phyloP scores from a whole-genome alignment of 495 filamentous ascomycete genomes.

The Neurospora sp. region DNA sequence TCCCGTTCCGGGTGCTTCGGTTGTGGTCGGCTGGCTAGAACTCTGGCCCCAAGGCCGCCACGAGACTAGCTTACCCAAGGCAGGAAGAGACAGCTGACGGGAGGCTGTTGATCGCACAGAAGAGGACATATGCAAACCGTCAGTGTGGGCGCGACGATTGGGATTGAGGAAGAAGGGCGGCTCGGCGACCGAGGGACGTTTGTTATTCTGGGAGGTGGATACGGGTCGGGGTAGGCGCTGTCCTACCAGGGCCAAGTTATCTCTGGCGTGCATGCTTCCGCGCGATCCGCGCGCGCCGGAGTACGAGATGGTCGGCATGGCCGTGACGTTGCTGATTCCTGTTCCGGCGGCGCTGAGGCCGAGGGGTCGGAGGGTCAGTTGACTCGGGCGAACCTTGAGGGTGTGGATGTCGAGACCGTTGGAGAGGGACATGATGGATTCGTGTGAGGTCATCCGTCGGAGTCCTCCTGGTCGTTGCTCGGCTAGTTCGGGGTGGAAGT shows the following conservation, averaged over 20 bases:
- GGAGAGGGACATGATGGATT: constrained; percentile 45
- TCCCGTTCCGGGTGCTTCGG: not conserved
- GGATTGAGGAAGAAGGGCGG: constrained; percentile 8
- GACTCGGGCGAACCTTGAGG: constrained; percentile 40
- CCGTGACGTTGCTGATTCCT: constrained; percentile 29
- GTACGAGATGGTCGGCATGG: constrained; percentile 30
- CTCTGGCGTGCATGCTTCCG: constrained; percentile 29
- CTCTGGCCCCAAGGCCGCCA: constrained; percentile 36
- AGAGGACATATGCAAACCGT: constrained; percentile 15
- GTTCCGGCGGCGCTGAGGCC: constrained; percentile 34
- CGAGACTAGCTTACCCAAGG: constrained; percentile 30
- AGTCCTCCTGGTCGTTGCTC: constrained; percentile 12
- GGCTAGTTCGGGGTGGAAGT: constrained; percentile 7
- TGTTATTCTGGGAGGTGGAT: not conserved
- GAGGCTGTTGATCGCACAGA: not conserved
- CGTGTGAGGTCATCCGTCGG: constrained; percentile 38
- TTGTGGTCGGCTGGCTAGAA: not conserved
- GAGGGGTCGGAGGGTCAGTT: constrained; percentile 36
- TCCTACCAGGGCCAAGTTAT: constrained; percentile 25
- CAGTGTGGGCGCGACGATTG: constrained; percentile 3
- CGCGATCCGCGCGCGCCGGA: constrained; percentile 20
- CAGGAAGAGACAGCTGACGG: constrained; percentile 12
- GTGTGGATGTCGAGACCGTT: constrained; percentile 48
- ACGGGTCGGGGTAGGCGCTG: constrained; percentile 9
- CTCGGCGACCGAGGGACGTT: not conserved